Base-by-base conservation (phyloP, 2,329 filamentous ascomycete species). In the Botrytis porri region DNA sequence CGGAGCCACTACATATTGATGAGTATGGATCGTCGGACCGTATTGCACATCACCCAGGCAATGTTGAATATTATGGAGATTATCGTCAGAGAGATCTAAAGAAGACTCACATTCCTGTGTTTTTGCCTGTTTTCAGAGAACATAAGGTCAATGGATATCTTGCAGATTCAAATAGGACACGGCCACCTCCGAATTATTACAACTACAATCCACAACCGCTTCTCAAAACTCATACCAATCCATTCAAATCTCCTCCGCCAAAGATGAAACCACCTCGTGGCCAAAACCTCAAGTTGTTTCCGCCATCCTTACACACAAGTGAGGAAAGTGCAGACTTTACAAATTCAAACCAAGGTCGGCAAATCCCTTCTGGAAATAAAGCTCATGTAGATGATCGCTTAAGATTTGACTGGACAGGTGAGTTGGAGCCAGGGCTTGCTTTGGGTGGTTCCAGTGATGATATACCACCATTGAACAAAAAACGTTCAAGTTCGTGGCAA, bases 131-230 rank as follows among this genome's bases (percentile, higher is more conserved):
- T 4, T 77, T 74, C 41, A 73, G 75, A 54, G 75, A 77, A 41
- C 76, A 80, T 51, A 78, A 78, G 59, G 74, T 80, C 39, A 80
- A 80, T 66, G 80, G 79, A 1, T 79, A 79, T 71, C 75, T 78
- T 35, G 74, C 78, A 69, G 76, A 81, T 72, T 80, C 79, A 25
- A 78, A 69, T 25, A 70, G 79, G 48, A 71, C 74, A 54, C 73
- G 74, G 4, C 76, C 76, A 35, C 74, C 73, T 9, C 73, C 63
- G 2, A 73, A 73, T 39, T 72, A 66, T 22, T 69, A 71, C 16
- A 74, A 62, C 39, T 69, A 73, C 41, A 69, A 60, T 39, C 79
- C 77, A 32, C 66, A 65, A 54, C 78, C 78, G 12, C 71, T 80
- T 4, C 45, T 51, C 6, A 74, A 67, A 29, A n/a, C 73, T 32